phyloP scores from a whole-genome alignment of 345 rosid genomes.

The Firmiana major region DNA sequence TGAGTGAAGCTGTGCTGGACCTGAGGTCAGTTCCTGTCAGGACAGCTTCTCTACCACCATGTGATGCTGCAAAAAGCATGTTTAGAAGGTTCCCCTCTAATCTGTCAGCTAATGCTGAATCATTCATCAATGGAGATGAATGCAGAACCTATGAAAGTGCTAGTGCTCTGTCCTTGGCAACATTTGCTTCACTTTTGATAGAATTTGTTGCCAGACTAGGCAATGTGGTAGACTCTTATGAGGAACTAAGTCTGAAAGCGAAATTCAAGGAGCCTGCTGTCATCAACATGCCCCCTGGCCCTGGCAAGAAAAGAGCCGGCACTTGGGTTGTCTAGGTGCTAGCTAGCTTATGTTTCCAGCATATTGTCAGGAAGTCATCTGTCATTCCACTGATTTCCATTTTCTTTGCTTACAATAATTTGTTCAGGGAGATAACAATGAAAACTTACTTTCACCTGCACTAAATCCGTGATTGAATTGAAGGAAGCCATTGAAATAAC shows the following conservation, averaged over 20 bases:
- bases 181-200: constrained; percentile 71
- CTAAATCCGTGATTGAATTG: neutral
- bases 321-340: neutral
- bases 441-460: neutral
- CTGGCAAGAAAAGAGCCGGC: neutral
- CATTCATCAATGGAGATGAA: constrained; percentile 26
- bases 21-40: constrained; percentile 3
- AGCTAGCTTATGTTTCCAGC: no score
- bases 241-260: constrained; percentile 62
- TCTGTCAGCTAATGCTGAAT: constrained; percentile 23
- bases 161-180: constrained; percentile 72
- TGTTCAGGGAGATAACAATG: neutral
- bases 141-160: constrained; percentile 61
- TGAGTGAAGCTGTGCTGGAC: constrained; percentile 25
- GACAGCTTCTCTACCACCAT: constrained; percentile 10
- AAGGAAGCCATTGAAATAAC: neutral
- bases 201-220: constrained; percentile 83
- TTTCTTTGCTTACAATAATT: no score
- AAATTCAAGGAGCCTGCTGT: constrained; percentile 52
- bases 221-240: constrained; percentile 58
- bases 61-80: constrained; percentile 4
- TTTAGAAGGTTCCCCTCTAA: constrained; percentile 44
- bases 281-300: neutral
- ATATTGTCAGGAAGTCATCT: no score
- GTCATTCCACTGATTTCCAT: no score